A percentile compares a stretch with the other conserved stretches of the same genome.
phyloP scores from a whole-genome alignment of 2,329 filamentous ascomycete genomes.

The Fusarium phyllophilum region DNA sequence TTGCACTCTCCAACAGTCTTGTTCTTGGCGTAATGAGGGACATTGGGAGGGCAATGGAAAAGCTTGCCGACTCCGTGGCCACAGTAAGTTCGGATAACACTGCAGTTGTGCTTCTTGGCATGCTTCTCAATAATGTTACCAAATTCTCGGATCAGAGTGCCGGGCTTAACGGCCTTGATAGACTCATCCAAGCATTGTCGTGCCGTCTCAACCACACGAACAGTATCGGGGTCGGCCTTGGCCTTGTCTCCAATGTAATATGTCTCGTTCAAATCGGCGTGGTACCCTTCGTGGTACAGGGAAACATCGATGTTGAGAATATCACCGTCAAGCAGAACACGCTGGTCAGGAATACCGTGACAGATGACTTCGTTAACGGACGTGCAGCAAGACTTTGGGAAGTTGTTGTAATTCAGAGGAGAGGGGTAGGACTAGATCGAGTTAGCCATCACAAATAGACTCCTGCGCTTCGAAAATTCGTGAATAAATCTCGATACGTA shows the following conservation, averaged over 20 bases:
- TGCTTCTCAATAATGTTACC: slow-evolving; percentile 96
- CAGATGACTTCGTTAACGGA: slow-evolving; percentile 98
- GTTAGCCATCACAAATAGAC: slow-evolving; percentile 2
- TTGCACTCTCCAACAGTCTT: slow-evolving; percentile 96
- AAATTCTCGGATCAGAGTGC: slow-evolving; percentile 90
- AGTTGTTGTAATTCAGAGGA: slow-evolving; percentile 93
- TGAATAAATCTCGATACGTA: slow-evolving; percentile 59
- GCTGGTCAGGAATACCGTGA: slow-evolving; percentile 95
- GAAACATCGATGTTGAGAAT: slow-evolving; percentile 98
- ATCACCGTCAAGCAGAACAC: slow-evolving; percentile 87
- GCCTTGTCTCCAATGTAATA: slow-evolving; percentile 97
- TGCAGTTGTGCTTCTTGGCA: slow-evolving; percentile 85
- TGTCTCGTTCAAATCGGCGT: slow-evolving; percentile 97
- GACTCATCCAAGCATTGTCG: slow-evolving; percentile 90
- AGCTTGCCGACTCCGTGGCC: slow-evolving; percentile 94
- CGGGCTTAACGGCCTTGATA: slow-evolving; percentile 92
- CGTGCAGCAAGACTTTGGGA: slow-evolving; percentile 98
- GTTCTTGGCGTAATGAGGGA: slow-evolving; percentile 98
- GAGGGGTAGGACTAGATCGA: slow-evolving; percentile 84
- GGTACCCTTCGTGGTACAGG: slow-evolving; percentile 92
- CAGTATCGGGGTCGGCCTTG: slow-evolving; percentile 82
- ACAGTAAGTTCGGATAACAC: slow-evolving; percentile 94
- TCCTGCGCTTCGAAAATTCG: not conserved
- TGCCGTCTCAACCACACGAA: slow-evolving; percentile 90
- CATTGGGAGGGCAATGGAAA: slow-evolving; percentile 93